A percentile compares a stretch with the other conserved stretches of the same genome.
Evolutionary conservation across 108 stramenopile genomes (phyloP).

Genomic region (Tribonema minus): DNA sequence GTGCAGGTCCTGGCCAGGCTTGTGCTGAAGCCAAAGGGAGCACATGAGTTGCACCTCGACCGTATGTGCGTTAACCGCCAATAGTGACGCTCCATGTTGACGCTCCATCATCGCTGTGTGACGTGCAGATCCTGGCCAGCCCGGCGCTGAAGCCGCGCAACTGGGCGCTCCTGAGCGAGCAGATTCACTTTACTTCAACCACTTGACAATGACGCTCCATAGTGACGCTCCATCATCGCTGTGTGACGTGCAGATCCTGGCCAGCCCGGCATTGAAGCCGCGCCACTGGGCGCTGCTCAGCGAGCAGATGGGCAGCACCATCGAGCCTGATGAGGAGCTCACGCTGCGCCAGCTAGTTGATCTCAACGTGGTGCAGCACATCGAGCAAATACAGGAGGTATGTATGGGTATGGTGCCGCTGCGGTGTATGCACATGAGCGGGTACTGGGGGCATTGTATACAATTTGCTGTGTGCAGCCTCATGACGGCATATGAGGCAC

Average conservation of each 20-base stretch:
- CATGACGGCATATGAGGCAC: too few species aligned
- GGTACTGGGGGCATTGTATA: too few species aligned
- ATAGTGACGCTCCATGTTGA: too few species aligned
- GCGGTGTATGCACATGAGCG: too few species aligned
- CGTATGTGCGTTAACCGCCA: too few species aligned
- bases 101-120: too few species aligned
- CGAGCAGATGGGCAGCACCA: constrained; percentile 56
- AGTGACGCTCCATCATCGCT: too few species aligned
- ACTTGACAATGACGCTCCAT: too few species aligned
- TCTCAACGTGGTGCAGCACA: constrained; percentile 52
- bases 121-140: constrained; percentile 57
- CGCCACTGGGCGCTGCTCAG: constrained; percentile 61
- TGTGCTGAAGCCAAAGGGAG: constrained; percentile 59
- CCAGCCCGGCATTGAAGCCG: constrained; percentile 60
- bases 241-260: constrained; percentile 57
- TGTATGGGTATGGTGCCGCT: too few species aligned
- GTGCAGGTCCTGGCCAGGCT: constrained; percentile 56
- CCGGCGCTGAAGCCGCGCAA: constrained; percentile 60
- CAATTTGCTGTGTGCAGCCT: too few species aligned
- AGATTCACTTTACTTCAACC: too few species aligned
- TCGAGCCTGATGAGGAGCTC: constrained; percentile 61
- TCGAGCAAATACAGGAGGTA: constrained; percentile 61
- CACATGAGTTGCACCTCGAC: too few species aligned
- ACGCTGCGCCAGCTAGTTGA: constrained; percentile 61
- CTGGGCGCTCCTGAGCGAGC: constrained; percentile 58